These are phyloP conservation scores for Corylus americana DNA, from an alignment of 306 rosid species.

Conservation along the genomic window DNA sequence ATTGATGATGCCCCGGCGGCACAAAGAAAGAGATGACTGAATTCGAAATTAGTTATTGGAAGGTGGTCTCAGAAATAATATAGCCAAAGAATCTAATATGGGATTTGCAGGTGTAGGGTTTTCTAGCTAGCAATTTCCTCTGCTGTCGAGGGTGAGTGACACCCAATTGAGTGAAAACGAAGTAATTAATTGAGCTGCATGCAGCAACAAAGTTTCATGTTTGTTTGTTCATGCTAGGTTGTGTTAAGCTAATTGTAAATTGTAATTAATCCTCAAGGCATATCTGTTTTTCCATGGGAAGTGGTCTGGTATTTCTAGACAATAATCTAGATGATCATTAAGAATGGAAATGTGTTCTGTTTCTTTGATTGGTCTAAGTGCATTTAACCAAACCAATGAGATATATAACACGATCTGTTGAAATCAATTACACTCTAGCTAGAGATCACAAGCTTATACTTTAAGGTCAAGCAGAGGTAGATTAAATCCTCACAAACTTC, in stretches of 20 bases:
- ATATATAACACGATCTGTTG: background rate
- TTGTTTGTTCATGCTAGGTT: background rate
- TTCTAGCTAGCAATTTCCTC: background rate
- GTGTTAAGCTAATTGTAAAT: background rate
- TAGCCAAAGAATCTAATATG: too few relatives aligned
- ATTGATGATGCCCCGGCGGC: constrained; percentile 3
- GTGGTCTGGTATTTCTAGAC: background rate
- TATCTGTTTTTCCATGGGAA: background rate
- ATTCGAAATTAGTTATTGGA: background rate
- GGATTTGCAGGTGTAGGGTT: background rate
- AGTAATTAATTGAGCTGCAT: background rate
- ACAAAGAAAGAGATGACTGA: background rate
- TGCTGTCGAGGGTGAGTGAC: background rate
- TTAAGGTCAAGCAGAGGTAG: background rate
- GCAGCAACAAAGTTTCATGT: background rate
- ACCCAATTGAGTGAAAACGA: background rate
- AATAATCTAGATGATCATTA: background rate
- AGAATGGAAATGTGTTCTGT: background rate
- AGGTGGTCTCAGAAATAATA: background rate
- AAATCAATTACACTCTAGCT: background rate
- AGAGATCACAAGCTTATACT: background rate
- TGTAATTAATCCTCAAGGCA: background rate
- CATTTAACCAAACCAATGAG: constrained; percentile 7
- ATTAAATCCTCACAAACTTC: background rate
- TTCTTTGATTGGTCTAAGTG: background rate